Percentiles rank a stretch among this genome's conserved stretches.
Evolutionary conservation across 106 monocot species (phyloP).

Genomic region (Posidonia australis): DNA sequence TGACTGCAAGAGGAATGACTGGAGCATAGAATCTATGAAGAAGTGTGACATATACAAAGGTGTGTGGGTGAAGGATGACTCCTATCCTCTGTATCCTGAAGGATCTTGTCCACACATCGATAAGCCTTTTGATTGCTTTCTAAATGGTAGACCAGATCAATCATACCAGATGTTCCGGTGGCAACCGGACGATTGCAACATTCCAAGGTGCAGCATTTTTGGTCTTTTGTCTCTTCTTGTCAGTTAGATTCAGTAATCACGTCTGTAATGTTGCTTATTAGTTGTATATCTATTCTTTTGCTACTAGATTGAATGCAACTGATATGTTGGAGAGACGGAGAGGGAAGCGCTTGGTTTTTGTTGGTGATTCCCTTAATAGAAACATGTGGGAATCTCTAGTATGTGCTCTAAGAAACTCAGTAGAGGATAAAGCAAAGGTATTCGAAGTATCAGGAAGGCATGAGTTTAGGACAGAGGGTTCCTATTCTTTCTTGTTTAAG

Average conservation of each 20-base stretch:
- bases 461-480: constrained; percentile 64
- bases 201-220: constrained; percentile 35
- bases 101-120: constrained; percentile 79
- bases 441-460: constrained; percentile 56
- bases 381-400: constrained; percentile 98
- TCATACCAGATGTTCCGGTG: constrained; percentile 66
- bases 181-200: constrained; percentile 58
- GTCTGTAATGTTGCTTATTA: too few relatives aligned
- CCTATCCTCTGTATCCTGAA: constrained; percentile 53
- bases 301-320: constrained; percentile 70
- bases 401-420: constrained; percentile 54
- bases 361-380: constrained; percentile 84
- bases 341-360: constrained; percentile 71
- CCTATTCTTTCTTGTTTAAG: constrained; percentile 78
- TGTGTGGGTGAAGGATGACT: constrained; percentile 62
- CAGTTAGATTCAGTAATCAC: too few relatives aligned
- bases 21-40: constrained; percentile 29
- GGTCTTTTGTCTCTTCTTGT: not conserved
- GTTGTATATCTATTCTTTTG: too few relatives aligned
- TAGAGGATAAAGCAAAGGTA: constrained; percentile 66
- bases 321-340: constrained; percentile 86
- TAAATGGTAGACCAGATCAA: constrained; percentile 55
- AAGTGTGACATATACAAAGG: constrained; percentile 62
- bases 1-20: too few relatives aligned
- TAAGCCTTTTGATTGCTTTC: constrained; percentile 56